Percentiles rank a stretch among this genome's conserved stretches.
These are phyloP conservation scores for Talaromyces stipitatus DNA, from an alignment of 495 filamentous ascomycete species.

Conservation along the genomic window DNA sequence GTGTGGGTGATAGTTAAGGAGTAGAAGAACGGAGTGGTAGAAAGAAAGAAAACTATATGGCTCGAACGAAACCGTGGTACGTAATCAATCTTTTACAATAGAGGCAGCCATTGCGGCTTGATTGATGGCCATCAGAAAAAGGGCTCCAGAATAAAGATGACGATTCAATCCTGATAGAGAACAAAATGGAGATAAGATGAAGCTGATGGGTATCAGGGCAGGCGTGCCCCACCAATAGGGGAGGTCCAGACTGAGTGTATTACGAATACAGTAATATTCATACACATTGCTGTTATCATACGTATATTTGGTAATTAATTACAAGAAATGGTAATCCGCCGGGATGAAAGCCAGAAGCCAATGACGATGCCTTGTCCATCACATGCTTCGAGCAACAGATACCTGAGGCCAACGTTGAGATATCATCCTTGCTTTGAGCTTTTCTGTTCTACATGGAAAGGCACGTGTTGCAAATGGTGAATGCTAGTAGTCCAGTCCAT, in stretches of 20 bases:
- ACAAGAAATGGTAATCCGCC: background rate
- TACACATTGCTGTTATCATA: background rate
- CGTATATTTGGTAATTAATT: background rate
- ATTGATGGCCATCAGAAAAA: background rate
- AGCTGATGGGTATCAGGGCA: background rate
- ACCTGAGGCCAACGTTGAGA: background rate
- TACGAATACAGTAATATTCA: background rate
- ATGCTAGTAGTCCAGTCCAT: background rate
- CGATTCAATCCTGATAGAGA: background rate
- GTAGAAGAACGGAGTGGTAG: no score
- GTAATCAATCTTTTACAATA: background rate
- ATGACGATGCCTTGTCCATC: background rate
- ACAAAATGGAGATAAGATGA: background rate
- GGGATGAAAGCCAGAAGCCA: background rate
- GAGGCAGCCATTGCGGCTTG: background rate
- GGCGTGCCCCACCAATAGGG: background rate
- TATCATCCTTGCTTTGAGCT: background rate
- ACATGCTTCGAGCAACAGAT: background rate
- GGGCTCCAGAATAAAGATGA: background rate
- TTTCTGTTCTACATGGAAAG: background rate
- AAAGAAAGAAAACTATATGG: no score
- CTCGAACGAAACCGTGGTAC: background rate
- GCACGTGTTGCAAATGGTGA: background rate
- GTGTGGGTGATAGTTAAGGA: background rate
- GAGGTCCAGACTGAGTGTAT: background rate